Percentiles rank a stretch among this genome's conserved stretches.
Evolutionary conservation across 306 rosid species (phyloP).

Genomic region (Corylus avellana): DNA sequence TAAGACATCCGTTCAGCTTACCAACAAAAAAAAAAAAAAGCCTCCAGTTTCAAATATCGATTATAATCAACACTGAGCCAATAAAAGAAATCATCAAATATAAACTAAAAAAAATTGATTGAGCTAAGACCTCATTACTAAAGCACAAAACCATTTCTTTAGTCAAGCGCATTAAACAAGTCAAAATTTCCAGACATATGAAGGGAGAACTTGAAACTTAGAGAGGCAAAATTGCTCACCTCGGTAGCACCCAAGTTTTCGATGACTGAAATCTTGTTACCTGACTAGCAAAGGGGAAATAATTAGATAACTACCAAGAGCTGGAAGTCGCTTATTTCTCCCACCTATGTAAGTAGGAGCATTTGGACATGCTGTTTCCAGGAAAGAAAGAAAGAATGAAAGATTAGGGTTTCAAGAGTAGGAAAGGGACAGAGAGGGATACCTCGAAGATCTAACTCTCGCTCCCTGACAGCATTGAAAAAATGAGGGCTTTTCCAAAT

Average conservation of each 20-base stretch:
- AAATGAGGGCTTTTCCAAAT: conserved; percentile 98
- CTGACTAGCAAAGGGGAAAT: conserved; percentile 38
- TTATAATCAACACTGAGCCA: not conserved
- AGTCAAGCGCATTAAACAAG: not conserved
- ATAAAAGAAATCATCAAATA: not conserved
- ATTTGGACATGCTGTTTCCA: not conserved
- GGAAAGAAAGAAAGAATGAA: not conserved
- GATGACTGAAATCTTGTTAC: conserved; percentile 83
- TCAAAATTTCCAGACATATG: not conserved
- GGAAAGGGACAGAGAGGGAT: not conserved
- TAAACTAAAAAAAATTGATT: not conserved
- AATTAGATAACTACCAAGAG: not conserved
- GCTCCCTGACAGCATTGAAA: conserved; percentile 82
- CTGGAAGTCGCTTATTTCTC: not conserved
- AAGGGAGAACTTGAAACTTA: not conserved
- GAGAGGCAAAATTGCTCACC: conserved; percentile 40
- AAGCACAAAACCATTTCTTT: not conserved
- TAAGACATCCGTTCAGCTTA: not conserved
- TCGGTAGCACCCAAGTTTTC: conserved; percentile 97
- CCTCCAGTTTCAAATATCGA: not conserved
- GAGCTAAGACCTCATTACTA: not conserved
- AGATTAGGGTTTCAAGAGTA: not conserved
- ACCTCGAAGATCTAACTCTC: conserved; percentile 95
- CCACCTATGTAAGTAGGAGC: not conserved
- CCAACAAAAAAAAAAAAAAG: not conserved